phyloP scores from a whole-genome alignment of 2,329 filamentous ascomycete species.

The Colletotrichum lentis region DNA sequence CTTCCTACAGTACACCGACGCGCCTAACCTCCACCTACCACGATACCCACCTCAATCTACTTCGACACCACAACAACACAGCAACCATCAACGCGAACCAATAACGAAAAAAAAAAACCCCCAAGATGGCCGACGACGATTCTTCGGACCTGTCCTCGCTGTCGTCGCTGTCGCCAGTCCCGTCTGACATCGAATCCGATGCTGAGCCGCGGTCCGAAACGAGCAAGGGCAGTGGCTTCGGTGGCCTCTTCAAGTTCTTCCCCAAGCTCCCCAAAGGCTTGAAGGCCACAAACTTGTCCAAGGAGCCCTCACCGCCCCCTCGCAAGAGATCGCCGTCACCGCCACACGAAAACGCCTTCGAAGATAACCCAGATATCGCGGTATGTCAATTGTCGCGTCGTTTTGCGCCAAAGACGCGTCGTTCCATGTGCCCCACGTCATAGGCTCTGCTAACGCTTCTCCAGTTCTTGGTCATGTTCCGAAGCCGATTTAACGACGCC shows the following conservation, averaged over 20 bases:
- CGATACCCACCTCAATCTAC: conserved; percentile 41
- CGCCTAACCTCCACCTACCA: conserved; percentile 42
- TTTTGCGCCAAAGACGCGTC: conserved; percentile 57
- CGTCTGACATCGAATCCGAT: conserved; percentile 60
- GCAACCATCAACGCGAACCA: conserved; percentile 14
- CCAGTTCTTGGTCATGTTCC: conserved; percentile 98
- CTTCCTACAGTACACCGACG: conserved; percentile 31
- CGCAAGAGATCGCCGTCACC: conserved; percentile 87
- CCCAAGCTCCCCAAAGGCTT: conserved; percentile 61
- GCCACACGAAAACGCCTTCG: conserved; percentile 86
- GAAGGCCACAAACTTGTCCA: conserved; percentile 53
- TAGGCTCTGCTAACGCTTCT: conserved; percentile 46
- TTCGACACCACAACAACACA: conserved; percentile 2
- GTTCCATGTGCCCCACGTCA: conserved; percentile 57
- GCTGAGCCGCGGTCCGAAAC: conserved; percentile 58
- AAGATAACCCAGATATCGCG: conserved; percentile 90
- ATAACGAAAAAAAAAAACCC: conserved; percentile 1
- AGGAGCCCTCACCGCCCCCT: conserved; percentile 70
- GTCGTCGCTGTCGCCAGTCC: conserved; percentile 57
- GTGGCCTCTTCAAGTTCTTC: conserved; percentile 73
- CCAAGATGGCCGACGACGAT: conserved; percentile 68
- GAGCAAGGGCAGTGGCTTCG: conserved; percentile 63
- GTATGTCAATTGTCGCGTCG: conserved; percentile 69
- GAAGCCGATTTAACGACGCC: conserved; percentile 87
- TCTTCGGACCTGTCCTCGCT: conserved; percentile 70